phyloP scores from a whole-genome alignment of 768 basidiomycete genomes.

The Mycena rebaudengoi region DNA sequence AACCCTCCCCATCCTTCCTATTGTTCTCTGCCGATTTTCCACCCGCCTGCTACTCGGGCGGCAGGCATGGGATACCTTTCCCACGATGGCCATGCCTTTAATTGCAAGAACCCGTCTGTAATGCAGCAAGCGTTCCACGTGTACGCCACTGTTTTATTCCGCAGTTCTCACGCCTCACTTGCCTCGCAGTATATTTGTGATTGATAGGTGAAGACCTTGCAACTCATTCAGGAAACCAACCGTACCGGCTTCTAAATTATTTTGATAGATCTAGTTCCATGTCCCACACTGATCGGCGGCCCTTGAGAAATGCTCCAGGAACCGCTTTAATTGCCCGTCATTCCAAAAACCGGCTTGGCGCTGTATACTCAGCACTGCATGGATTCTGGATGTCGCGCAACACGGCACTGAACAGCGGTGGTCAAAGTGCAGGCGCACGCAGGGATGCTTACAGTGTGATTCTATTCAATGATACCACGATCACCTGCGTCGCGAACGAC shows the following conservation, averaged over 20 bases:
- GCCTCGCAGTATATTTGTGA: slow-evolving; percentile 56
- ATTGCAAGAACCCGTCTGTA: slow-evolving; percentile 56
- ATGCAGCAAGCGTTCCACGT: slow-evolving; percentile 62
- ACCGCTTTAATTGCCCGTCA: slow-evolving; percentile 26
- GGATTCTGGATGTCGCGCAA: slow-evolving; percentile 30
- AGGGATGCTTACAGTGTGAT: slow-evolving; percentile 46
- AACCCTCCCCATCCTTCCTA: slow-evolving; percentile 52
- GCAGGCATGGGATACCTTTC: slow-evolving; percentile 55
- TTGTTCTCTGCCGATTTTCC: slow-evolving; percentile 59
- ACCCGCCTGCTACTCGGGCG: slow-evolving; percentile 40
- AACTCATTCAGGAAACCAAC: no score
- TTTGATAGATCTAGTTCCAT: slow-evolving; percentile 57
- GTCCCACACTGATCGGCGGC: slow-evolving; percentile 44
- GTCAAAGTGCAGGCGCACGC: not conserved
- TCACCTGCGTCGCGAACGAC: slow-evolving; percentile 48
- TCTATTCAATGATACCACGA: slow-evolving; percentile 46
- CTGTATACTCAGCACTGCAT: slow-evolving; percentile 51
- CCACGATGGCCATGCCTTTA: slow-evolving; percentile 58
- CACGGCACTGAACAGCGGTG: slow-evolving; percentile 16
- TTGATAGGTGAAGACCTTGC: slow-evolving; percentile 56
- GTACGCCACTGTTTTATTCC: slow-evolving; percentile 40
- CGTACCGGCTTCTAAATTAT: not conserved
- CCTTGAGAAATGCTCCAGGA: slow-evolving; percentile 50
- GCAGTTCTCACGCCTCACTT: not conserved
- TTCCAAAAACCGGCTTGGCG: slow-evolving; percentile 56